A percentile compares a stretch with the other conserved stretches of the same genome.
Conservation (phyloP, 1,284 basidiomycete genomes). For the Cutaneotrichosporon mucoides region DNA sequence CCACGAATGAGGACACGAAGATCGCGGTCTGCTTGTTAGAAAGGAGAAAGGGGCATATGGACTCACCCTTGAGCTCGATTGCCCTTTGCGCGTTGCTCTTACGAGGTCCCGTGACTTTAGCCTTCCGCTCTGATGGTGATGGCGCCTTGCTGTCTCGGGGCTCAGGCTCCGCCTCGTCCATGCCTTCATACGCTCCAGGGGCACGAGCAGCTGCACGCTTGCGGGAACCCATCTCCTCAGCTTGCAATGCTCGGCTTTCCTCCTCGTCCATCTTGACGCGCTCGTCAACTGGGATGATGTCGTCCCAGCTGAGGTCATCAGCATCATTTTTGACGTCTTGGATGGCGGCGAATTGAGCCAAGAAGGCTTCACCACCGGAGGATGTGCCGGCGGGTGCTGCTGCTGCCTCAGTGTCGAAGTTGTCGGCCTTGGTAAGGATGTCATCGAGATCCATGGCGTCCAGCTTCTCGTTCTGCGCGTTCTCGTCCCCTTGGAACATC, state of each 20-base stretch:
- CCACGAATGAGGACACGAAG: slow-evolving; percentile 92
- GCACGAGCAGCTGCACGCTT: slow-evolving; percentile 76
- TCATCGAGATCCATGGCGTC: slow-evolving; percentile 99
- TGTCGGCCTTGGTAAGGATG: slow-evolving; percentile 93
- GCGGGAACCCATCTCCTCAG: slow-evolving; percentile 56
- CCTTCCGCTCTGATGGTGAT: slow-evolving; percentile 49
- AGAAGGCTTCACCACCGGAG: slow-evolving; percentile 92
- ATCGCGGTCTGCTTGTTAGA: slow-evolving; percentile 67
- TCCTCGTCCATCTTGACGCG: slow-evolving; percentile 80
- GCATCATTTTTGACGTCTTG: slow-evolving; percentile 86
- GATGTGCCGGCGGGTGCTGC: slow-evolving; percentile 76
- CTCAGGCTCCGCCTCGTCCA: slow-evolving; percentile 62
- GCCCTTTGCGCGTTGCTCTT: slow-evolving; percentile 79
- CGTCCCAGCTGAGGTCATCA: slow-evolving; percentile 91
- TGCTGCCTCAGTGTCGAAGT: slow-evolving; percentile 91
- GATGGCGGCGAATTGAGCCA: slow-evolving; percentile 90
- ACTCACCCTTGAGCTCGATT: slow-evolving; percentile 75
- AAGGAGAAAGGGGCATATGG: not conserved
- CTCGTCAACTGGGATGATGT: slow-evolving; percentile 94
- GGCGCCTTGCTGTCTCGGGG: slow-evolving; percentile 53
- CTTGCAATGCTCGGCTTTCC: slow-evolving; percentile 53
- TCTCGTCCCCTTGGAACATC: slow-evolving; percentile 97
- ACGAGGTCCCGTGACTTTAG: slow-evolving; percentile 33
- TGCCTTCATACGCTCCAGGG: slow-evolving; percentile 74
- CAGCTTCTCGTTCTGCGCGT: slow-evolving; percentile 87